phyloP scores from a whole-genome alignment of 305 asterid species.

The Fraxinus ornus region DNA sequence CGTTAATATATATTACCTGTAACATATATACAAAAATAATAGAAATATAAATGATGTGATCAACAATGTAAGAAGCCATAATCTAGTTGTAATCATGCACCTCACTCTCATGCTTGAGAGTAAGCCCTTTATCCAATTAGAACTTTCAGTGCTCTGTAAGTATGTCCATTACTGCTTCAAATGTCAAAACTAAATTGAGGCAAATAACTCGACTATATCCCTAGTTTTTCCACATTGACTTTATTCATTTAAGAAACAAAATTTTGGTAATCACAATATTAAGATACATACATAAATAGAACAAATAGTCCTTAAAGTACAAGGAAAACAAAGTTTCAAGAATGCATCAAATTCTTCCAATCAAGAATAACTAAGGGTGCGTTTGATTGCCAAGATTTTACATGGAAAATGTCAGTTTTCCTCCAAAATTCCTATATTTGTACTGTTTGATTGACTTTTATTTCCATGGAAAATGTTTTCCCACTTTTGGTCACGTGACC shows the following conservation, averaged over 20 bases:
- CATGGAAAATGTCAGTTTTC: too few species aligned
- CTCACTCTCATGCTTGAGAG: not conserved
- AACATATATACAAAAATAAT: slow-evolving; percentile 29
- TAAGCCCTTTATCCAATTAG: not conserved
- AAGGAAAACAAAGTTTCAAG: not conserved
- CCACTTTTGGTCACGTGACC: too few species aligned
- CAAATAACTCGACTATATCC: not conserved
- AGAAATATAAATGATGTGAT: slow-evolving; percentile 20
- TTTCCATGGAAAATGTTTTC: too few species aligned
- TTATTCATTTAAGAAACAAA: not conserved
- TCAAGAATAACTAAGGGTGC: not conserved
- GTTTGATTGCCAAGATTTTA: too few species aligned
- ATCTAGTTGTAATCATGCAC: not conserved
- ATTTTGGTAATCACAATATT: not conserved
- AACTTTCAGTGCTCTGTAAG: not conserved
- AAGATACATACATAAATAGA: not conserved
- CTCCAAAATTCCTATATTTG: too few species aligned
- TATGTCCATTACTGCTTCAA: not conserved
- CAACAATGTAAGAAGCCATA: slow-evolving; percentile 15
- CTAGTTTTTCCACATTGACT: not conserved
- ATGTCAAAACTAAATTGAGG: not conserved
- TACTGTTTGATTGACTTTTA: too few species aligned
- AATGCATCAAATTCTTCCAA: not conserved
- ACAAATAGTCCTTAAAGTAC: not conserved
- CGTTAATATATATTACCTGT: slow-evolving; percentile 91